Base-by-base conservation (phyloP, 2,329 filamentous ascomycete genomes). In the Cladosporium sp. region DNA sequence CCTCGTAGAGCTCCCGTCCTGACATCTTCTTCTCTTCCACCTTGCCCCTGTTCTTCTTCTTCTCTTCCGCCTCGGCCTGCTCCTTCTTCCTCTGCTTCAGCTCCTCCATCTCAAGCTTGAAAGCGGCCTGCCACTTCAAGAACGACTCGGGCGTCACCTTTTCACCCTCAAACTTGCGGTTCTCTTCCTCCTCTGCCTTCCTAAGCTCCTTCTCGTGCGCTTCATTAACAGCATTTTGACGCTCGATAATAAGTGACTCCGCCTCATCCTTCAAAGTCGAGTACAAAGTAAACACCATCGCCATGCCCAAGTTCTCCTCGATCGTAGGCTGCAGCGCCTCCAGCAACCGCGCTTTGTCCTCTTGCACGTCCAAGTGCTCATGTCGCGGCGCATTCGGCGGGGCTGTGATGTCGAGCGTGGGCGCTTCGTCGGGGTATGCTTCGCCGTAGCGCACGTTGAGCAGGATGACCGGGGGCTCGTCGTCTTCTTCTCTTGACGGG, bases 221-320 rank as follows among this genome's bases (percentile, higher is more conserved):
- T 1, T 82, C 84, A 70, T 86, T 80, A 18, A 83, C 85, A 10
- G 83, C 90, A 65, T 87, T 86, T 73, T 88, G 87, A 54, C 95
- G 88, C 68, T 92, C 88, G 18, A 84, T 79, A 70, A 98, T 88
- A 66, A 99, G 85, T 71, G 89, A 85, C 81, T 99, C 95, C n/a
- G 93, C 94, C 60, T 86, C 85, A 66, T 99, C 95, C 76, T 97
- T 98, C 67, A 99, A 81, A 0, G 90, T 88, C 16, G 91, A 92
- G 63, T 96, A 90, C 26, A 99, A 82, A 0, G 94, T 92, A 79
- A 98, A 99, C 1, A 99, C 82, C 95, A 99, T 99, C 64, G 93
- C 91, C 90, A 98, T 98, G 68, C 95, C 95, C 66, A 98, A 80
- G 71, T 93, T 98, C 78, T 99, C 95, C 76, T 95, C 89, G 39